Conservation (phyloP, 2,329 filamentous ascomycete genomes). For the Ophiostoma populinum region DNA sequence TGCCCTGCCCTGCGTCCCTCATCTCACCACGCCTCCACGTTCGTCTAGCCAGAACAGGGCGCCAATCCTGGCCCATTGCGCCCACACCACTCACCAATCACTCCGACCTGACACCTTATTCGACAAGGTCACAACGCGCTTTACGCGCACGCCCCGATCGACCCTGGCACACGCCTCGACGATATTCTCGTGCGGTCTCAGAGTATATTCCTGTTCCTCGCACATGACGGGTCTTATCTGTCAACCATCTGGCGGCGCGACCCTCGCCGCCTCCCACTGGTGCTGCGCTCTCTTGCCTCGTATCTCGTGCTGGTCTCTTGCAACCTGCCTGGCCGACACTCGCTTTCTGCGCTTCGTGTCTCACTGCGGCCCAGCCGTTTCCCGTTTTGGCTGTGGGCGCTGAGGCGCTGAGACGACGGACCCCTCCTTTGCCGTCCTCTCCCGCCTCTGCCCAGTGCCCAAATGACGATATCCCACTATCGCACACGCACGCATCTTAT, state of each 20-base stretch:
- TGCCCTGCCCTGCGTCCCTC: too few species aligned
- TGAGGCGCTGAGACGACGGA: background rate
- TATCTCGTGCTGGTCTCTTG: background rate
- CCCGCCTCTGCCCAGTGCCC: too few species aligned
- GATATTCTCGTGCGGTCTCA: background rate
- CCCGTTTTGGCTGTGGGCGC: background rate
- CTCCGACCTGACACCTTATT: background rate
- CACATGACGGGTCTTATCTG: constrained; percentile 8
- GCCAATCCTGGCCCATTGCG: constrained; percentile 6
- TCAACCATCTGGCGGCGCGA: constrained; percentile 2
- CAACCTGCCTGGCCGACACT: background rate
- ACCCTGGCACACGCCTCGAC: background rate
- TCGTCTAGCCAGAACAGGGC: too few species aligned
- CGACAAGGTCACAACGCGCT: background rate
- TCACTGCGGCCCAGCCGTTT: background rate
- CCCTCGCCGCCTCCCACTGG: background rate
- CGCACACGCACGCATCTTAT: background rate
- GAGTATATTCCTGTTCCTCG: constrained; percentile 1
- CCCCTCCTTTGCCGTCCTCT: background rate
- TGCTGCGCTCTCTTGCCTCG: background rate
- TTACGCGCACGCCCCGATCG: background rate
- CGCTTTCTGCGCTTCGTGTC: too few species aligned
- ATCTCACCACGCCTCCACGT: too few species aligned
- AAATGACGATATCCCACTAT: background rate
- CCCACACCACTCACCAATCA: constrained; percentile 2